A percentile compares a stretch with the other conserved stretches of the same genome.
phyloP scores from a whole-genome alignment of 495 filamentous ascomycete genomes.

The Xylaria cubensis region DNA sequence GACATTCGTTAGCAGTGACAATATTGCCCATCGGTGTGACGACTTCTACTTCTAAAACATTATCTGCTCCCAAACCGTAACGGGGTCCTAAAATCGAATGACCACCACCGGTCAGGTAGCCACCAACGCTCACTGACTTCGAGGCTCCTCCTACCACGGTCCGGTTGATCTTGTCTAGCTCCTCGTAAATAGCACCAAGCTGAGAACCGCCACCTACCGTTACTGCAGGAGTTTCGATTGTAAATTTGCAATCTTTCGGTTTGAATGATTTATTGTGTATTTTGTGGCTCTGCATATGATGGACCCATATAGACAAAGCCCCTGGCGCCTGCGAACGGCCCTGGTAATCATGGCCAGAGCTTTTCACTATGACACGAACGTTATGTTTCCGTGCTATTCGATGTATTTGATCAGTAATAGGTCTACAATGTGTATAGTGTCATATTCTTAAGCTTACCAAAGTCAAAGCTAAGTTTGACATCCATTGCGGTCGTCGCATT shows the following conservation, averaged over 20 bases:
- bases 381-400: conserved; percentile 53
- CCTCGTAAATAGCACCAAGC: conserved; percentile 45
- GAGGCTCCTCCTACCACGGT: conserved; percentile 45
- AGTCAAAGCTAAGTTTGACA: conserved; percentile 51
- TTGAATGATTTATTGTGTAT: conserved; percentile 48
- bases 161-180: conserved; percentile 40
- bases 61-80: conserved; percentile 68
- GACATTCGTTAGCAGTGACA: conserved; percentile 59
- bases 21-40: conserved; percentile 62
- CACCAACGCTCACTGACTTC: conserved; percentile 50
- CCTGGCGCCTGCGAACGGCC: conserved; percentile 60
- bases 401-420: conserved; percentile 1
- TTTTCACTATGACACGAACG: conserved; percentile 67
- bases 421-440: neutral
- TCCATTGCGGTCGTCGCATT: conserved; percentile 52
- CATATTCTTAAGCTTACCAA: conserved; percentile 36
- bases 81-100: conserved; percentile 60
- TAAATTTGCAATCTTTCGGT: conserved; percentile 45
- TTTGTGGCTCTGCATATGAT: conserved; percentile 48
- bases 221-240: conserved; percentile 44
- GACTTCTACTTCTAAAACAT: conserved; percentile 67
- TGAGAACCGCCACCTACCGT: conserved; percentile 49
- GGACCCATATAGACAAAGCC: conserved; percentile 60
- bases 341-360: conserved; percentile 66
- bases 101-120: conserved; percentile 67